Evolutionary conservation across 768 basidiomycete species (phyloP).

Genomic region (Infundibulicybe gibba): DNA sequence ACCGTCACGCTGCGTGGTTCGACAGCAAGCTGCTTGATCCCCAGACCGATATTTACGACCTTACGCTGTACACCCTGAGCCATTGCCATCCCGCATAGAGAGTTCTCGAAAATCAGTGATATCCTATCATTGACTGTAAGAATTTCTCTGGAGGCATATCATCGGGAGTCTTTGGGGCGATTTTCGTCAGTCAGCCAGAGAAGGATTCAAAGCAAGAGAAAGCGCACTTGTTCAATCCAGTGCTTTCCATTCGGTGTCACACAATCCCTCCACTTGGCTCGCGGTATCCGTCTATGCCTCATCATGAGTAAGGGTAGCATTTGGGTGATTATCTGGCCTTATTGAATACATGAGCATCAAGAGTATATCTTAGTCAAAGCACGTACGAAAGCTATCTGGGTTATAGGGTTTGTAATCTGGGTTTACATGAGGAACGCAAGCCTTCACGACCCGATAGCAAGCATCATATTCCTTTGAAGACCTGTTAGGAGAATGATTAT

Average conservation of each 20-base stretch:
- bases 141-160: slow-evolving; percentile 63
- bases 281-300: slow-evolving; percentile 76
- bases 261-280: slow-evolving; percentile 70
- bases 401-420: slow-evolving; percentile 52
- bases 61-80: slow-evolving; percentile 73
- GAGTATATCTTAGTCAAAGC: neutral
- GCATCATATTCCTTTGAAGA: slow-evolving; percentile 65
- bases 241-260: slow-evolving; percentile 63
- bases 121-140: slow-evolving; percentile 74
- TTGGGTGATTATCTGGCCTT: slow-evolving; percentile 68
- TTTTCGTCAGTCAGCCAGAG: slow-evolving; percentile 4
- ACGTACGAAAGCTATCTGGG: slow-evolving; percentile 67
- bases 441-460: slow-evolving; percentile 55
- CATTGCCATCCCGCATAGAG: slow-evolving; percentile 82
- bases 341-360: neutral
- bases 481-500: slow-evolving; percentile 9
- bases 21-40: slow-evolving; percentile 63
- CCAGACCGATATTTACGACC: slow-evolving; percentile 82
- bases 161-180: slow-evolving; percentile 41
- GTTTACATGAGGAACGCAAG: slow-evolving; percentile 56
- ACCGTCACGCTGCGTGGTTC: slow-evolving; percentile 59
- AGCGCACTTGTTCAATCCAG: slow-evolving; percentile 74
- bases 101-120: slow-evolving; percentile 67
- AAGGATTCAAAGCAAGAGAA: neutral
- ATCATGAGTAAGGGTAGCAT: slow-evolving; percentile 84